These are phyloP conservation scores for Strobilomyces echinocephalus DNA, from an alignment of 768 basidiomycete species.

Conservation along the genomic window DNA sequence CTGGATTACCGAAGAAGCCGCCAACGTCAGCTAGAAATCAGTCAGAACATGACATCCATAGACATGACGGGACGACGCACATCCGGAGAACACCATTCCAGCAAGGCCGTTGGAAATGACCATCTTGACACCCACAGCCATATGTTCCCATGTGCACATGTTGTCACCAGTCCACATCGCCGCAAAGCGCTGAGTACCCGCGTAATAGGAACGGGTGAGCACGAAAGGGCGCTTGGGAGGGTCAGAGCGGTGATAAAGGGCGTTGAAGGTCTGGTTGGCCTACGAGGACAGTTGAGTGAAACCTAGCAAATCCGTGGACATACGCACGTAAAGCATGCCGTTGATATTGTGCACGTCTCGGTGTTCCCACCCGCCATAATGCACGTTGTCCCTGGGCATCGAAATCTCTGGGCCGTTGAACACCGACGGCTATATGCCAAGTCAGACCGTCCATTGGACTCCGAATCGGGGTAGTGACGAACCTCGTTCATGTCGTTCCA, in stretches of 20 bases:
- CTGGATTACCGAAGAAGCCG: slow-evolving; percentile 97
- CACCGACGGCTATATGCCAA: slow-evolving; percentile 72
- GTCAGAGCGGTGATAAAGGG: slow-evolving; percentile 67
- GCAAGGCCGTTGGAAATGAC: slow-evolving; percentile 82
- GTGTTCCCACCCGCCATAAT: slow-evolving; percentile 96
- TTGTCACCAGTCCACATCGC: slow-evolving; percentile 99
- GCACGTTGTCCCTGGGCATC: slow-evolving; percentile 70
- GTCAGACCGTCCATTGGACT: neutral
- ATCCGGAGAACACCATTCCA: slow-evolving; percentile 88
- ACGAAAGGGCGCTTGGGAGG: slow-evolving; percentile 88
- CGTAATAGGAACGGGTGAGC: slow-evolving; percentile 90
- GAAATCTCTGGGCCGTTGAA: slow-evolving; percentile 98
- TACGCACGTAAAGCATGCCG: slow-evolving; percentile 83
- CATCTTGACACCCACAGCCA: slow-evolving; percentile 92
- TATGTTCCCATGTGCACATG: slow-evolving; percentile 96
- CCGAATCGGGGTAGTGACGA: slow-evolving; percentile 6
- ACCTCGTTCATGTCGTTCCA: slow-evolving; percentile 99
- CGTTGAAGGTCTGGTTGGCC: slow-evolving; percentile 82
- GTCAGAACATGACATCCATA: neutral
- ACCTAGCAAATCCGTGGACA: neutral
- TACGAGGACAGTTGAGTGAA: slow-evolving; percentile 28
- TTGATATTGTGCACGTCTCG: slow-evolving; percentile 97
- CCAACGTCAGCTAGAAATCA: slow-evolving; percentile 86
- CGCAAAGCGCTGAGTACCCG: slow-evolving; percentile 92
- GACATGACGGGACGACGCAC: slow-evolving; percentile 44